Evolutionary conservation across 352 stramenopile species (phyloP).

Genomic region (Globisporangium polare): DNA sequence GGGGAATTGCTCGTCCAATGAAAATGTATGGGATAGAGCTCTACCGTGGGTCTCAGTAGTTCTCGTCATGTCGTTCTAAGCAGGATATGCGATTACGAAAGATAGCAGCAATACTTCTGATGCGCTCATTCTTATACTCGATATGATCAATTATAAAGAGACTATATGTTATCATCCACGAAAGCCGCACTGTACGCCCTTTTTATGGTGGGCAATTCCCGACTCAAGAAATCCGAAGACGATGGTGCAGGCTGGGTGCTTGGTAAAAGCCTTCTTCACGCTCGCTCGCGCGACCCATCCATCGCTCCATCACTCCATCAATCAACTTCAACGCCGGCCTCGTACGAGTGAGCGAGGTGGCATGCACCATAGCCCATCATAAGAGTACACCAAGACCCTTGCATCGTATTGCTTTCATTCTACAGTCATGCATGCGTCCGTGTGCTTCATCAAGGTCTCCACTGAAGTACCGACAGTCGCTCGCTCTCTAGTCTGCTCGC

Average conservation of each 20-base stretch:
- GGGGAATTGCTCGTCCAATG: not conserved
- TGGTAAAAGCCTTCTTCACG: too few species aligned
- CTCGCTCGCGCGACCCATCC: slow-evolving; percentile 2
- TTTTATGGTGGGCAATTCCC: too few species aligned
- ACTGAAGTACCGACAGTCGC: too few species aligned
- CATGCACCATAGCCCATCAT: not conserved
- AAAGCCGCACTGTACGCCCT: too few species aligned
- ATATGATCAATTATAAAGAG: too few species aligned
- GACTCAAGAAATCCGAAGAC: not conserved
- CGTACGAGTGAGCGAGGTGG: not conserved
- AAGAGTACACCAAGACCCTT: not conserved
- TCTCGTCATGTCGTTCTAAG: too few species aligned
- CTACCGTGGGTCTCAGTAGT: too few species aligned
- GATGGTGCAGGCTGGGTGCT: not conserved
- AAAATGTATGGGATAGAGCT: not conserved
- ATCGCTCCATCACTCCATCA: slow-evolving; percentile 3
- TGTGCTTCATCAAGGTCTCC: not conserved
- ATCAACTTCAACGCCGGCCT: not conserved
- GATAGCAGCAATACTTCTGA: too few species aligned
- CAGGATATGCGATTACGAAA: not conserved
- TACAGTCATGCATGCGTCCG: not conserved
- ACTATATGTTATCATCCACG: too few species aligned
- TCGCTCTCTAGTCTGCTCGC: not conserved
- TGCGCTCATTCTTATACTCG: too few species aligned
- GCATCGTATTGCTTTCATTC: not conserved